A percentile compares a stretch with the other conserved stretches of the same genome.
These are phyloP conservation scores for Scutellaria minor DNA, from an alignment of 257 asterid genomes.

Conservation along the genomic window DNA sequence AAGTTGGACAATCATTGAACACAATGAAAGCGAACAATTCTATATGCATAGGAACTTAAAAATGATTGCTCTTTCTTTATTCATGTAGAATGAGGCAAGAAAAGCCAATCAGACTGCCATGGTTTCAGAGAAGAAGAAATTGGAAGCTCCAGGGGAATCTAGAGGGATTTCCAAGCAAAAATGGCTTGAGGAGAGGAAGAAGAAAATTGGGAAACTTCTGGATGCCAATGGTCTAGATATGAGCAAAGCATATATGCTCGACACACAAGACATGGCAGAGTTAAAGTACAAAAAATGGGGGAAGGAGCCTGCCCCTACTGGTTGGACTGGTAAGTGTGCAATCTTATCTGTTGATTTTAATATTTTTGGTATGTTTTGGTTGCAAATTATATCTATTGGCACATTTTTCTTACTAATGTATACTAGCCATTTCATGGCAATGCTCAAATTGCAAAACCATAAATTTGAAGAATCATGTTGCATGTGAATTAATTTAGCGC, in stretches of 20 bases:
- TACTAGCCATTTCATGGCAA: neutral
- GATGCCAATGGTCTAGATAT: slow-evolving; percentile 95
- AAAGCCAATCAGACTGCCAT: slow-evolving; percentile 93
- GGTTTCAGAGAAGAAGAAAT: slow-evolving; percentile 82
- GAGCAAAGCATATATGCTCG: slow-evolving; percentile 91
- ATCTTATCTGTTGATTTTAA: slow-evolving; percentile 1
- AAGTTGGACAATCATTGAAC: slow-evolving; percentile 25
- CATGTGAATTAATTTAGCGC: neutral
- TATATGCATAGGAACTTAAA: neutral
- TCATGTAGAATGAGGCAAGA: slow-evolving; percentile 73
- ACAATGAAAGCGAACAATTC: neutral
- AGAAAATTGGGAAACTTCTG: slow-evolving; percentile 84
- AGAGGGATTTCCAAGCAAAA: slow-evolving; percentile 96
- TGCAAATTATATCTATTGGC: neutral
- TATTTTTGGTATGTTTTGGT: neutral
- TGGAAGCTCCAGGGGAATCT: slow-evolving; percentile 74
- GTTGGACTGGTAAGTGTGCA: slow-evolving; percentile 85
- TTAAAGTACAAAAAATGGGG: slow-evolving; percentile 93
- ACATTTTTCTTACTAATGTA: neutral
- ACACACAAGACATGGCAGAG: slow-evolving; percentile 86
- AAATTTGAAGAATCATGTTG: neutral
- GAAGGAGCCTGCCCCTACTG: slow-evolving; percentile 93
- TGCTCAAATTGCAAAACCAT: neutral
- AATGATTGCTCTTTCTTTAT: slow-evolving; percentile 20
- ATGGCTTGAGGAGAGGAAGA: slow-evolving; percentile 96